phyloP scores from a whole-genome alignment of 2,329 filamentous ascomycete genomes.

The Colletotrichum lini region DNA sequence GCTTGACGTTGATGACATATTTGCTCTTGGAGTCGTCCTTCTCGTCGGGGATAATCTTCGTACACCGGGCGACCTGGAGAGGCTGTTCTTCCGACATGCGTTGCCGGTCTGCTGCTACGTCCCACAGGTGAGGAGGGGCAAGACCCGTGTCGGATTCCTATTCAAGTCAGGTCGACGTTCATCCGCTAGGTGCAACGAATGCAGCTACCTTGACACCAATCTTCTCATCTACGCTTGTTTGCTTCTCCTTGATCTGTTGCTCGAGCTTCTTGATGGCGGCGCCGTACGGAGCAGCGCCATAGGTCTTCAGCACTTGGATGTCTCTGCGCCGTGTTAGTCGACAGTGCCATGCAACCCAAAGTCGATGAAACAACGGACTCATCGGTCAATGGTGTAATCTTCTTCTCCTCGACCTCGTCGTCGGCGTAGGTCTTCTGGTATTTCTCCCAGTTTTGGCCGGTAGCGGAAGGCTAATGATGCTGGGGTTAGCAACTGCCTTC shows the following conservation, averaged over 20 bases:
- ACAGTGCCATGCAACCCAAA: background rate
- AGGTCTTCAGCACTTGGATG: slow-evolving; percentile 99
- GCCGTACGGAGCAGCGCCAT: slow-evolving; percentile 96
- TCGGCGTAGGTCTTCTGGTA: slow-evolving; percentile 98
- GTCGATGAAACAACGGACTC: slow-evolving; percentile 76
- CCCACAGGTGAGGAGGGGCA: slow-evolving; percentile 98
- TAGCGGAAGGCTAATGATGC: slow-evolving; percentile 90
- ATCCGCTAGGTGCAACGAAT: background rate
- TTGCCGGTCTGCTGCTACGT: slow-evolving; percentile 96
- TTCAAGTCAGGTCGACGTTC: slow-evolving; percentile 34
- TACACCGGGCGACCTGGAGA: slow-evolving; percentile 96
- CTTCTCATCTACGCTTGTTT: slow-evolving; percentile 98
- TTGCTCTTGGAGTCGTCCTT: slow-evolving; percentile 98
- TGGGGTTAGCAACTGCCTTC: slow-evolving; percentile 51
- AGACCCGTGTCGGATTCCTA: slow-evolving; percentile 98
- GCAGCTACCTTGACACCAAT: slow-evolving; percentile 82
- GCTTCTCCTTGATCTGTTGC: slow-evolving; percentile 99
- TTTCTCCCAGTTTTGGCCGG: slow-evolving; percentile 97
- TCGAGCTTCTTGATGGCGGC: slow-evolving; percentile 96
- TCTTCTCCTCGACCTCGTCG: slow-evolving; percentile 98
- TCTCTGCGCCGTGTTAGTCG: slow-evolving; percentile 72
- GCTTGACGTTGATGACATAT: slow-evolving; percentile 99
- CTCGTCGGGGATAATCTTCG: slow-evolving; percentile 98
- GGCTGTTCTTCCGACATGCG: slow-evolving; percentile 99
- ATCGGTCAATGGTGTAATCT: slow-evolving; percentile 96